phyloP scores from a whole-genome alignment of 1,284 basidiomycete species.

The Vanrija humicola region DNA sequence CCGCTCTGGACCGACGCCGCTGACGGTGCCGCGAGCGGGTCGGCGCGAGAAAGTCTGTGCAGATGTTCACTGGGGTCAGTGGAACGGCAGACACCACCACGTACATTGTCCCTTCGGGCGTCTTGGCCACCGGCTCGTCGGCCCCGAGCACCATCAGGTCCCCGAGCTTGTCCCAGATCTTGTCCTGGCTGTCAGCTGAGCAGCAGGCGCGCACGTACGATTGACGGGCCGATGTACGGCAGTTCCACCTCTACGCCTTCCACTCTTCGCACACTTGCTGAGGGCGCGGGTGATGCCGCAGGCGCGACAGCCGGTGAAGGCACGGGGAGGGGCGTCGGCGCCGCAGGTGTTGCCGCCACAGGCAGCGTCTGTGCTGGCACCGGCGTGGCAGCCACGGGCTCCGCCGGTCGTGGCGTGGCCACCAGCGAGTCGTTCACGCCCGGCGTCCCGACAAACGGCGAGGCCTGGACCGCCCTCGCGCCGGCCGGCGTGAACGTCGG shows the following conservation, averaged over 20 bases:
- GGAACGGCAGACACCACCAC: background rate
- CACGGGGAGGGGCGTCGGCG: background rate
- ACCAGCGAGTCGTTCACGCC: background rate
- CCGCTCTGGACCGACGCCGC: too few species aligned
- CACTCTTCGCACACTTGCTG: background rate
- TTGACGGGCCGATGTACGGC: conserved; percentile 20
- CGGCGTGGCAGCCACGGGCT: background rate
- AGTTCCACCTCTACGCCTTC: conserved; percentile 23
- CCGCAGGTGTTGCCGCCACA: background rate
- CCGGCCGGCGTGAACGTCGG: conserved; percentile 8
- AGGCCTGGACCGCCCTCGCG: background rate
- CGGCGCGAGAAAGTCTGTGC: conserved; percentile 25
- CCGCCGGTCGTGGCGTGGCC: background rate
- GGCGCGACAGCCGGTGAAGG: background rate
- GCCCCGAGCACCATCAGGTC: conserved; percentile 35
- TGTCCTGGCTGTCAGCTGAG: conserved; percentile 24
- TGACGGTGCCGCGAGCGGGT: conserved; percentile 25
- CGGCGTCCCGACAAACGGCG: background rate
- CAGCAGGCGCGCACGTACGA: conserved; percentile 23
- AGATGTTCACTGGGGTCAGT: conserved; percentile 31
- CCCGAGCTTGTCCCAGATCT: conserved; percentile 28
- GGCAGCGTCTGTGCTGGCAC: background rate
- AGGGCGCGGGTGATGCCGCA: background rate
- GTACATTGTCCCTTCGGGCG: conserved; percentile 29
- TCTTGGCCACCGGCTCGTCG: conserved; percentile 9